phyloP scores from a whole-genome alignment of 2,329 filamentous ascomycete genomes.

The Nigrospora osmanthi region DNA sequence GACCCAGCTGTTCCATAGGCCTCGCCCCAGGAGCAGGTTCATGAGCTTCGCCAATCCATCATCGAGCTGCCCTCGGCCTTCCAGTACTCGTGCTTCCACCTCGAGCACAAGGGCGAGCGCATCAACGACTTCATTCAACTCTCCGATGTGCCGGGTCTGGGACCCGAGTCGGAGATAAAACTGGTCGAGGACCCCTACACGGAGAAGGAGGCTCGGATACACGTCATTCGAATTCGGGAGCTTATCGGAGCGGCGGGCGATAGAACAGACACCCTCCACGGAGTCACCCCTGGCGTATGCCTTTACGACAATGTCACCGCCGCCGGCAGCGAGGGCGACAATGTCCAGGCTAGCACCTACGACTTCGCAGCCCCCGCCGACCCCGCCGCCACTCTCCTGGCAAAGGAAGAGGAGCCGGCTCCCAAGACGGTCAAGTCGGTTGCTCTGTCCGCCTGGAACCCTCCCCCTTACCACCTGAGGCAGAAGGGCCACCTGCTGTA shows the following conservation, averaged over 20 bases:
- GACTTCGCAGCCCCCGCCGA: slow-evolving; percentile 65
- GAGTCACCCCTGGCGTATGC: slow-evolving; percentile 76
- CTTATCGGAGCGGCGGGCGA: slow-evolving; percentile 88
- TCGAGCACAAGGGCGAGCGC: slow-evolving; percentile 79
- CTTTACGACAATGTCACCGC: slow-evolving; percentile 72
- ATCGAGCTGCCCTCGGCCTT: slow-evolving; percentile 89
- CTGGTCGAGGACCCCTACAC: slow-evolving; percentile 94
- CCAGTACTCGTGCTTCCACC: slow-evolving; percentile 97
- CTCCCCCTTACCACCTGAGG: slow-evolving; percentile 82
- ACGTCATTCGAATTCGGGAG: slow-evolving; percentile 84
- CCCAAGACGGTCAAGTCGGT: slow-evolving; percentile 91
- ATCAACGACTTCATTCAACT: slow-evolving; percentile 95
- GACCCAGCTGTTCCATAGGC: slow-evolving; percentile 45
- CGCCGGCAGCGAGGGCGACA: slow-evolving; percentile 27
- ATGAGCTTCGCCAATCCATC: slow-evolving; percentile 93
- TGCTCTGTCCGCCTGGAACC: slow-evolving; percentile 90
- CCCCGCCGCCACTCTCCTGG: slow-evolving; percentile 60
- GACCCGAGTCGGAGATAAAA: slow-evolving; percentile 67
- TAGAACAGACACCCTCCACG: slow-evolving; percentile 78
- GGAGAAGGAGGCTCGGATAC: slow-evolving; percentile 95
- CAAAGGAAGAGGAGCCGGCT: slow-evolving; percentile 54
- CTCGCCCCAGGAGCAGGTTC: slow-evolving; percentile 88
- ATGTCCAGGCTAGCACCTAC: slow-evolving; percentile 45
- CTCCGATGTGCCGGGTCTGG: slow-evolving; percentile 77
- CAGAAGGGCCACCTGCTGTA: slow-evolving; percentile 92